A percentile compares a stretch with the other conserved stretches of the same genome.
Evolutionary conservation across 306 rosid genomes (phyloP).

Genomic region (Citrullus colocynthis): DNA sequence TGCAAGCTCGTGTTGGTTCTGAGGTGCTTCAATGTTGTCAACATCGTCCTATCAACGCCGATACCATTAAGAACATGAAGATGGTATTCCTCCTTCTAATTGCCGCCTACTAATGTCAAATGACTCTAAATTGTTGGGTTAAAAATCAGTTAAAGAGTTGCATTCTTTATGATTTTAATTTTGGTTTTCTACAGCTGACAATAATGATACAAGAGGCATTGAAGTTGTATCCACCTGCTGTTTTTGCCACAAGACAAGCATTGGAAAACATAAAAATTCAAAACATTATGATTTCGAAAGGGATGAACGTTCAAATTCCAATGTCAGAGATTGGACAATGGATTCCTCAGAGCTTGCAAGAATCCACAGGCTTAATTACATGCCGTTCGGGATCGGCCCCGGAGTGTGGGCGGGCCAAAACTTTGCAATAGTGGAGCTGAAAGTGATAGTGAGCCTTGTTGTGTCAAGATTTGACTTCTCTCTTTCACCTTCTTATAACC

Average conservation of each 20-base stretch:
- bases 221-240: conserved; percentile 43
- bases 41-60: conserved; percentile 30
- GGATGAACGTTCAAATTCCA: conserved; percentile 41
- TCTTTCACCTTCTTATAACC: conserved; percentile 18
- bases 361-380: conserved; percentile 27
- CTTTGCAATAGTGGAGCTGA: conserved; percentile 42
- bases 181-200: conserved; percentile 23
- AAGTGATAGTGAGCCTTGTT: conserved; percentile 28
- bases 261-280: conserved; percentile 29
- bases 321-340: conserved; percentile 43
- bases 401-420: conserved; percentile 46
- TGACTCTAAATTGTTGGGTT: not conserved
- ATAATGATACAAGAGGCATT: conserved; percentile 73
- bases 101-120: not conserved
- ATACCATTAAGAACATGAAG: conserved; percentile 46
- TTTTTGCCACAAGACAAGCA: conserved; percentile 21
- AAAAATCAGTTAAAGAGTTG: not conserved
- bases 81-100: conserved; percentile 23
- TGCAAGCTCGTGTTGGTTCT: conserved; percentile 52
- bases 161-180: not conserved
- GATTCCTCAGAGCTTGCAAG: conserved; percentile 37
- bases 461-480: conserved; percentile 19
- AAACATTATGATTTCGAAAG: conserved; percentile 41
- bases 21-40: conserved; percentile 59
- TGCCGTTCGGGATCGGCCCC: conserved; percentile 51